These are phyloP conservation scores for Neocucurbitaria cava DNA, from an alignment of 2,329 filamentous ascomycete species.

Conservation along the genomic window DNA sequence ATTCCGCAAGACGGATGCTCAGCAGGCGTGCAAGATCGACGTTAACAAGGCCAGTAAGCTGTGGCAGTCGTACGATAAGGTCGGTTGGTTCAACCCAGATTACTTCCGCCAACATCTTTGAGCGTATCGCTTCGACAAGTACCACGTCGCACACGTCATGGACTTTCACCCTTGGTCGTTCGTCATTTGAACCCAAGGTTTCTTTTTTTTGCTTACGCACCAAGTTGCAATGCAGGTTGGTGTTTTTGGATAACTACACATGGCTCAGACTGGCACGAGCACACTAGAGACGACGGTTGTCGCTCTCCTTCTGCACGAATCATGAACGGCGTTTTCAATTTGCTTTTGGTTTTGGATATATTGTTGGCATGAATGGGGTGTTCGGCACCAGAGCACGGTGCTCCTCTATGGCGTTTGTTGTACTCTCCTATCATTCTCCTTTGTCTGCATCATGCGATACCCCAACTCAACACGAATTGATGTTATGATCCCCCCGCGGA, in stretches of 20 bases:
- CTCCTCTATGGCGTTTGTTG: constrained; percentile 27
- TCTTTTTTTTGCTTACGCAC: constrained; percentile 17
- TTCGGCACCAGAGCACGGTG: constrained; percentile 12
- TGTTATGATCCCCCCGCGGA: constrained; percentile 7
- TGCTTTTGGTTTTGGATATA: constrained; percentile 11
- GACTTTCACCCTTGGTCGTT: neutral
- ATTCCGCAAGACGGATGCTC: constrained; percentile 93
- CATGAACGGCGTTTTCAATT: constrained; percentile 38
- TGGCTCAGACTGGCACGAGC: constrained; percentile 29
- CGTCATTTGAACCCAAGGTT: too few species aligned
- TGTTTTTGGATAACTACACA: constrained; percentile 22
- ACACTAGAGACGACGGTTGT: constrained; percentile 18
- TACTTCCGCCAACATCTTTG: constrained; percentile 57
- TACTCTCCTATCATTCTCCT: constrained; percentile 24
- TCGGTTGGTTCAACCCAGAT: constrained; percentile 76
- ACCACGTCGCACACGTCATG: neutral
- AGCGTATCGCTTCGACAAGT: constrained; percentile 12
- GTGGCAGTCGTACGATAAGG: constrained; percentile 86
- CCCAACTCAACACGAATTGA: constrained; percentile 21
- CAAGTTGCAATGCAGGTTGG: constrained; percentile 32
- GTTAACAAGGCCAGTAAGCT: constrained; percentile 97
- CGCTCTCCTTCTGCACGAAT: constrained; percentile 25
- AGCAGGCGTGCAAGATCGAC: constrained; percentile 97
- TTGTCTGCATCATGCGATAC: constrained; percentile 37
- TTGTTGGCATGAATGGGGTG: constrained; percentile 30